phyloP scores from a whole-genome alignment of 768 basidiomycete genomes.

The Xerocomellus amylosporus region DNA sequence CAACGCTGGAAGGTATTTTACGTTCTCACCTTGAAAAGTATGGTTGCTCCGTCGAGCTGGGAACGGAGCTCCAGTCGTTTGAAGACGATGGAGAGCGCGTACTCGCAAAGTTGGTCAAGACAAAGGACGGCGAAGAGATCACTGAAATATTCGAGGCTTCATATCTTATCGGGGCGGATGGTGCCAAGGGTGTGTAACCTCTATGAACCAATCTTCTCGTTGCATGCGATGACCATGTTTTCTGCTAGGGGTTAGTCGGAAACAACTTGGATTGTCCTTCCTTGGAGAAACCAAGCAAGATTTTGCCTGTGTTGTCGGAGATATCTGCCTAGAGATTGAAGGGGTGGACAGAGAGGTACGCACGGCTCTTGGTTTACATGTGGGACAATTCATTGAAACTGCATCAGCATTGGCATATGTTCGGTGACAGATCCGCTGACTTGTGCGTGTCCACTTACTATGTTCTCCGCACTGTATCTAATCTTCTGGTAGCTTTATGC shows the following conservation, averaged over 20 bases:
- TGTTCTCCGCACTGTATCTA: background rate
- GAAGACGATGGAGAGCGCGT: slow-evolving; percentile 38
- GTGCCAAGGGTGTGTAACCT: slow-evolving; percentile 30
- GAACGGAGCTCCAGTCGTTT: slow-evolving; percentile 45
- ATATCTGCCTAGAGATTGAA: slow-evolving; percentile 34
- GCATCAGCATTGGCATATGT: slow-evolving; percentile 24
- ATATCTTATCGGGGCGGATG: slow-evolving; percentile 43
- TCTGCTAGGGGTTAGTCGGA: slow-evolving; percentile 35
- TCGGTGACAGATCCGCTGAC: slow-evolving; percentile 7
- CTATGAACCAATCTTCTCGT: background rate
- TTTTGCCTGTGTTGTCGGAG: slow-evolving; percentile 31
- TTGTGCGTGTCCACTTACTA: background rate
- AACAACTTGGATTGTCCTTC: slow-evolving; percentile 41
- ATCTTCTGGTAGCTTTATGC: background rate
- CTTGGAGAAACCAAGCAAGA: slow-evolving; percentile 37
- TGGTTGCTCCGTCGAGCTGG: slow-evolving; percentile 39
- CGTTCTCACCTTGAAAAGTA: slow-evolving; percentile 20
- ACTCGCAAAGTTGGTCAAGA: slow-evolving; percentile 34
- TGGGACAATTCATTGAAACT: background rate
- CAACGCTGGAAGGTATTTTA: slow-evolving; percentile 28
- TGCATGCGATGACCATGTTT: background rate
- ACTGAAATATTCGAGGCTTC: slow-evolving; percentile 29
- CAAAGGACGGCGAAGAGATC: slow-evolving; percentile 19
- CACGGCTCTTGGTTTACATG: background rate
- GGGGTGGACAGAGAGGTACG: slow-evolving; percentile 29